Evolutionary conservation across 2,329 filamentous ascomycete species (phyloP).

Genomic region (Anthostomella pinea): DNA sequence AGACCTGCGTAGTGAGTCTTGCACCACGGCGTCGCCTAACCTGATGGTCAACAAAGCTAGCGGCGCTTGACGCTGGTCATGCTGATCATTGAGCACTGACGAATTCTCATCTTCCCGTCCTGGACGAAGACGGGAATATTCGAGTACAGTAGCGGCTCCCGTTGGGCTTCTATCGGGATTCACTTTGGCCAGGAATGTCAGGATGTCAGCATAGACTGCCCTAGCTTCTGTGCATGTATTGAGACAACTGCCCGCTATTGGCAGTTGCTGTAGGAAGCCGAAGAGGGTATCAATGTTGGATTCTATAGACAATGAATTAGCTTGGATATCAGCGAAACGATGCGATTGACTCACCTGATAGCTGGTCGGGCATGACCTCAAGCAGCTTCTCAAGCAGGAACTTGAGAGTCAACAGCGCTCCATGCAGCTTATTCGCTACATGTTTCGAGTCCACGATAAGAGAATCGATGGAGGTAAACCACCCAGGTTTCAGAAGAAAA

Average conservation of each 20-base stretch:
- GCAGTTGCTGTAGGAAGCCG: conserved; percentile 19
- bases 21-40: conserved; percentile 29
- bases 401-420: conserved; percentile 53
- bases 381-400: conserved; percentile 54
- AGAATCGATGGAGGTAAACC: conserved; percentile 40
- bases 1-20: conserved; percentile 26
- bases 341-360: conserved; percentile 38
- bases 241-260: conserved; percentile 15
- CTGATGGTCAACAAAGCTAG: conserved; percentile 25
- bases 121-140: too few species aligned
- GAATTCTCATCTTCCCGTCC: too few species aligned
- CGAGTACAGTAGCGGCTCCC: too few species aligned
- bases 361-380: conserved; percentile 43
- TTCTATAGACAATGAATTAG: conserved; percentile 17
- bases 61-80: conserved; percentile 4
- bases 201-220: conserved; percentile 33
- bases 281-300: conserved; percentile 16
- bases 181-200: conserved; percentile 23
- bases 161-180: neutral
- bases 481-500: conserved; percentile 52
- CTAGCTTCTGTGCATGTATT: conserved; percentile 25
- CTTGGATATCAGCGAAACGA: neutral
- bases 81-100: neutral
- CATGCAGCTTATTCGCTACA: conserved; percentile 56
- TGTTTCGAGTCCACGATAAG: conserved; percentile 34